Evolutionary conservation across 331 rosid genomes (phyloP).

Genomic region (Quercus lobata): DNA sequence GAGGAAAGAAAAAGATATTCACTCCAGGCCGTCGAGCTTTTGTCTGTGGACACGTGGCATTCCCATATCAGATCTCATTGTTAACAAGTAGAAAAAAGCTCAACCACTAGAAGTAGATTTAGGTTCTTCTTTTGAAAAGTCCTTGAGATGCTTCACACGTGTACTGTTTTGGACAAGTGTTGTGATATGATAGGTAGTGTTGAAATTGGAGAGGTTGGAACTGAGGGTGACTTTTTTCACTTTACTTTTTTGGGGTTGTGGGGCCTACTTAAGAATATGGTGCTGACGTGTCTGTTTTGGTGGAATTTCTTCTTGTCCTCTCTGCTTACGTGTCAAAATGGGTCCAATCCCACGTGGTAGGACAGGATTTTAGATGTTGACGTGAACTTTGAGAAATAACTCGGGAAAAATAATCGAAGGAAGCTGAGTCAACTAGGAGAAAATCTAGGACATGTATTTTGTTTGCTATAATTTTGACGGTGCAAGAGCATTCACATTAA

Average conservation of each 20-base stretch:
- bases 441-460: no score
- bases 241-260: conserved; percentile 2
- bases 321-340: not conserved
- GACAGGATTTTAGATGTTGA: not conserved
- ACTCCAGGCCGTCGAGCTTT: not conserved
- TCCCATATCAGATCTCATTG: not conserved
- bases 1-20: not conserved
- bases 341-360: conserved; percentile 2
- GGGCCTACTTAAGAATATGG: not conserved
- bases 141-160: conserved; percentile 3
- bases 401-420: not conserved
- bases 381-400: not conserved
- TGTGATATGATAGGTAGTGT: not conserved
- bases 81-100: not conserved
- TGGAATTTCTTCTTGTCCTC: not conserved
- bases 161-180: not conserved
- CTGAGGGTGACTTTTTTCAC: conserved; percentile 9
- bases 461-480: no score
- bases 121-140: not conserved
- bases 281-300: no score
- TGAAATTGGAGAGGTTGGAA: not conserved
- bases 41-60: not conserved
- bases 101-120: conserved; percentile 3
- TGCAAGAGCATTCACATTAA: no score
- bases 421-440: not conserved